Evolutionary conservation across 768 basidiomycete species (phyloP).

Genomic region (Suillus americanus): DNA sequence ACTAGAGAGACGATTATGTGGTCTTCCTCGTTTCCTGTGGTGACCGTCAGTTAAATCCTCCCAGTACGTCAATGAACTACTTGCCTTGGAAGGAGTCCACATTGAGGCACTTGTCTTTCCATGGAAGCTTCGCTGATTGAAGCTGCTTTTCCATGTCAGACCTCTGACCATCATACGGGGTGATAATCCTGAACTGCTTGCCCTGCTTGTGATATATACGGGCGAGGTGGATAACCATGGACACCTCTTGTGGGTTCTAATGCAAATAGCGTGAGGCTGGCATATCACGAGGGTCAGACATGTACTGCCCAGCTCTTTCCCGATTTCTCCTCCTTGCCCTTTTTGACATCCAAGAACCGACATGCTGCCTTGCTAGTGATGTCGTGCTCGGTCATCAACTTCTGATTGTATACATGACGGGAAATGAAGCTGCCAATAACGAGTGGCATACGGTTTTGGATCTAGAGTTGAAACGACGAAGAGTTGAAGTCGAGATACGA

Average conservation of each 20-base stretch:
- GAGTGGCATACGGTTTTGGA: slow-evolving; percentile 77
- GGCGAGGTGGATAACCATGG: slow-evolving; percentile 54
- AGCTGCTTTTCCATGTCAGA: slow-evolving; percentile 54
- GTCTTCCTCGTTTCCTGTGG: slow-evolving; percentile 77
- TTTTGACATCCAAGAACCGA: slow-evolving; percentile 38
- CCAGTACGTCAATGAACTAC: slow-evolving; percentile 9
- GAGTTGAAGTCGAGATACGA: not conserved
- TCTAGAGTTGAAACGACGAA: slow-evolving; percentile 8
- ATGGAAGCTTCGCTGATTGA: slow-evolving; percentile 43
- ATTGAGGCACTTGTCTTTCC: slow-evolving; percentile 70
- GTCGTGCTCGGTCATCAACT: slow-evolving; percentile 58
- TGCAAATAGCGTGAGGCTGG: not conserved
- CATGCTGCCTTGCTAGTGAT: slow-evolving; percentile 34
- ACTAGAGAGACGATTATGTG: slow-evolving; percentile 72
- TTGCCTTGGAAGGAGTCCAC: slow-evolving; percentile 81
- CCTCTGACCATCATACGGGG: slow-evolving; percentile 77
- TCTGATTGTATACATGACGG: slow-evolving; percentile 53
- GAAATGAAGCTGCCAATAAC: slow-evolving; percentile 75
- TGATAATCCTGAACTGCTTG: slow-evolving; percentile 64
- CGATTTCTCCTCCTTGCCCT: slow-evolving; percentile 26
- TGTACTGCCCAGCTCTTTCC: slow-evolving; percentile 33
- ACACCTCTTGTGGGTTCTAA: slow-evolving; percentile 63
- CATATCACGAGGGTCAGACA: not conserved
- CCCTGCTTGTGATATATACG: slow-evolving; percentile 43
- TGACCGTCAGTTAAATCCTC: slow-evolving; percentile 14